Evolutionary conservation across 2,329 filamentous ascomycete species (phyloP).

Genomic region (Scytalidium lignicola): DNA sequence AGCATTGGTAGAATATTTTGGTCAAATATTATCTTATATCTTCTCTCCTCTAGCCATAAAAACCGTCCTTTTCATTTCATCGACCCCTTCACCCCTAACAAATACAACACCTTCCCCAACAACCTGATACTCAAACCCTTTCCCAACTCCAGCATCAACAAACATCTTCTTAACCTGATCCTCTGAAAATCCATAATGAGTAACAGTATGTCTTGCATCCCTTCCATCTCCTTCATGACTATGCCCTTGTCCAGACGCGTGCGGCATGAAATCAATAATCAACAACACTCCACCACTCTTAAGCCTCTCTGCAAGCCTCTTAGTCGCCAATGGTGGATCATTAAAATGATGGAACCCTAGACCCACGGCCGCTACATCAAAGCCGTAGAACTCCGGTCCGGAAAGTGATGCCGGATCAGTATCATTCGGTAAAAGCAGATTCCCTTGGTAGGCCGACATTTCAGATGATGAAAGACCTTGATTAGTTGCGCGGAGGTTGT

Average conservation of each 20-base stretch:
- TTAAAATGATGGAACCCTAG: slow-evolving; percentile 64
- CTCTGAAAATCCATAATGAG: slow-evolving; percentile 61
- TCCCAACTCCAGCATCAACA: slow-evolving; percentile 52
- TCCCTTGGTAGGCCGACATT: slow-evolving; percentile 52
- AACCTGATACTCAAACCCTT: slow-evolving; percentile 47
- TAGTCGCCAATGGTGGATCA: slow-evolving; percentile 55
- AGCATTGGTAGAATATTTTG: neutral
- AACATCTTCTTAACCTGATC: slow-evolving; percentile 57
- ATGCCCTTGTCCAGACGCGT: slow-evolving; percentile 29
- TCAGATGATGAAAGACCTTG: slow-evolving; percentile 47
- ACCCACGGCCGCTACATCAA: slow-evolving; percentile 62
- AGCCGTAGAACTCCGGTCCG: slow-evolving; percentile 58
- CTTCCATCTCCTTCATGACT: slow-evolving; percentile 8
- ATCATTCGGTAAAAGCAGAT: slow-evolving; percentile 45
- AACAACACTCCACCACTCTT: slow-evolving; percentile 61
- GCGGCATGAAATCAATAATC: slow-evolving; percentile 62
- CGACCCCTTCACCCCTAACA: slow-evolving; percentile 4
- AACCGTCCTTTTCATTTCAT: slow-evolving; percentile 13
- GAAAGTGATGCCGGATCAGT: slow-evolving; percentile 50
- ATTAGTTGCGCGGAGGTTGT: slow-evolving; percentile 55
- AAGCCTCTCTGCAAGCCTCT: slow-evolving; percentile 55
- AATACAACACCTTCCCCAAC: slow-evolving; percentile 25
- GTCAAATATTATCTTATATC: neutral
- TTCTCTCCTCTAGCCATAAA: slow-evolving; percentile 19
- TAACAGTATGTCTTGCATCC: slow-evolving; percentile 47